Conservation (phyloP, 371 early-diverging fungal genomes). For the Mortierella sp. region DNA sequence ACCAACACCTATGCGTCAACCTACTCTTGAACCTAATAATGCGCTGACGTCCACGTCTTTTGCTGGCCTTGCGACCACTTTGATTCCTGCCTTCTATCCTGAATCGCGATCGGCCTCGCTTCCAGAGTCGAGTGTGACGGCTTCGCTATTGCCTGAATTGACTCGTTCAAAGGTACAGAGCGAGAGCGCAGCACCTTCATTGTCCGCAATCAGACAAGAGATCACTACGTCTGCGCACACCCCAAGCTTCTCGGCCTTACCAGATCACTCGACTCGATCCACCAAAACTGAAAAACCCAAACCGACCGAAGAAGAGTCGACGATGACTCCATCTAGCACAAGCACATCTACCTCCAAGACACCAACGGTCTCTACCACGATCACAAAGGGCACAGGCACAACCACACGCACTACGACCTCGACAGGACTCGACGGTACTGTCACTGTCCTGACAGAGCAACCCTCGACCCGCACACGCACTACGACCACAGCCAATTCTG, state of each 20-base stretch:
- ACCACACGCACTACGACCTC: constrained; percentile 30
- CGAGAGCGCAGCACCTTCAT: too few relatives aligned
- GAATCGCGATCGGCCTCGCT: neutral
- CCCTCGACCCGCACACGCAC: constrained; percentile 20
- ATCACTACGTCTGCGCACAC: neutral
- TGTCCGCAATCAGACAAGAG: neutral
- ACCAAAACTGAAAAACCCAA: neutral
- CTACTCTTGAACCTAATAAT: constrained; percentile 9
- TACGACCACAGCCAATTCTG: neutral
- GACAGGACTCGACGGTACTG: constrained; percentile 29
- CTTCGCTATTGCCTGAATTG: too few relatives aligned
- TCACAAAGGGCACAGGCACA: constrained; percentile 26
- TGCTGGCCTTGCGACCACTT: constrained; percentile 31
- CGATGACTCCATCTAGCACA: neutral
- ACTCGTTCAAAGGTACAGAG: too few relatives aligned
- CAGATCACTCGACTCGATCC: neutral
- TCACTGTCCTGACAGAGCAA: constrained; percentile 39
- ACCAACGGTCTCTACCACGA: constrained; percentile 32
- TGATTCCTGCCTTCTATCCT: constrained; percentile 34
- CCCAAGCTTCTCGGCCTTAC: neutral
- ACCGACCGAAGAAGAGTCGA: neutral
- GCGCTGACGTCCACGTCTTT: constrained; percentile 39
- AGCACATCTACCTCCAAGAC: constrained; percentile 5
- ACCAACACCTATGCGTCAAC: constrained; percentile 6
- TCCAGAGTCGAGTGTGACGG: too few relatives aligned